These are phyloP conservation scores for Anaeromyces robustus DNA, from an alignment of 192 early-diverging fungal species.

Conservation along the genomic window DNA sequence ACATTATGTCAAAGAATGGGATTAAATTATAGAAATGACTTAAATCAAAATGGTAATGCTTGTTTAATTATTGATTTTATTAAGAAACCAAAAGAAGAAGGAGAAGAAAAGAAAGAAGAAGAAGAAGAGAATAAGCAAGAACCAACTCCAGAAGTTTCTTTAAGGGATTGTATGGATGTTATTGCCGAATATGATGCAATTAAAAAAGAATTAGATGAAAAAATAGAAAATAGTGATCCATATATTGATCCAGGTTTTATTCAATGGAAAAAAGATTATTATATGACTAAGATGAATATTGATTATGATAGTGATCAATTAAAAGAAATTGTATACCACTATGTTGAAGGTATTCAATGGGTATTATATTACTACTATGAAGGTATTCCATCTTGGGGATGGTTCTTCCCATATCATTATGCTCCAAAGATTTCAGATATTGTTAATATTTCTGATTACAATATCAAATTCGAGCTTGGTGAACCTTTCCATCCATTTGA, in stretches of 20 bases:
- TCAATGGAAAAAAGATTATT: background rate
- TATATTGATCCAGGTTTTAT: background rate
- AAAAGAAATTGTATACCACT: background rate
- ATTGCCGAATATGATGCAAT: background rate
- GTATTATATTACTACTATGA: constrained; percentile 92
- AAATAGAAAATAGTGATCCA: background rate
- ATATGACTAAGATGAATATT: background rate
- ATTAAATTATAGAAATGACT: background rate
- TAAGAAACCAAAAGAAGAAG: background rate
- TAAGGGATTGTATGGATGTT: background rate
- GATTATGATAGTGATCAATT: background rate
- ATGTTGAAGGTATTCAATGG: constrained; percentile 31
- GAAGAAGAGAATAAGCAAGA: background rate
- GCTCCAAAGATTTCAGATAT: constrained; percentile 39
- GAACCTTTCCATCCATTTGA: constrained; percentile 88
- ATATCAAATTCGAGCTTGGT: constrained; percentile 64
- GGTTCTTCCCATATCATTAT: constrained; percentile 98
- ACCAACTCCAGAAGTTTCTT: background rate
- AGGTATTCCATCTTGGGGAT: constrained; percentile 91
- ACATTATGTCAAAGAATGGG: background rate
- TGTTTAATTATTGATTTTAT: background rate
- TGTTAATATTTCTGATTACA: constrained; percentile 19
- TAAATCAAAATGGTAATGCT: background rate
- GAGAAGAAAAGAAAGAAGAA: background rate
- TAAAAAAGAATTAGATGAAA: background rate